Evolutionary conservation across 2,329 filamentous ascomycete species (phyloP).

Genomic region (Torrubiella hemipterigena): DNA sequence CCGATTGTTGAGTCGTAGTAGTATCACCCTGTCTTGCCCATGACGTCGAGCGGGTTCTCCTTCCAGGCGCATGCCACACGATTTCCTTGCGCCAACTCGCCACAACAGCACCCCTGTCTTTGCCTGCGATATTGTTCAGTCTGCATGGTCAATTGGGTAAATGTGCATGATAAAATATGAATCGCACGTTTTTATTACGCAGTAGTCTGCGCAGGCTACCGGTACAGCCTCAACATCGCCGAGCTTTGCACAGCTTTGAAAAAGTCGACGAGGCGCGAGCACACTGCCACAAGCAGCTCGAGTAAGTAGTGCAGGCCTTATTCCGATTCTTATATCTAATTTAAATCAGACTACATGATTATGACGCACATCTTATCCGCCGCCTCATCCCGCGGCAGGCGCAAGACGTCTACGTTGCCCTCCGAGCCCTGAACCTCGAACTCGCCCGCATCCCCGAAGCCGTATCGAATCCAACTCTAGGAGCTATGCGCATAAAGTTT

Average conservation of each 20-base stretch:
- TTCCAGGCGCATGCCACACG: too few relatives aligned
- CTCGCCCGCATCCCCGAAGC: slow-evolving; percentile 81
- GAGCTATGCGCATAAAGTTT: slow-evolving; percentile 83
- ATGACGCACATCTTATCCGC: slow-evolving; percentile 75
- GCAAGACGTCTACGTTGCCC: slow-evolving; percentile 75
- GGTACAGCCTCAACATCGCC: slow-evolving; percentile 18
- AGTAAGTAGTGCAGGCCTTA: too few relatives aligned
- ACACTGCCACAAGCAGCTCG: slow-evolving; percentile 42
- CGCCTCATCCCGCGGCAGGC: slow-evolving; percentile 68
- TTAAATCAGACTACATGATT: slow-evolving; percentile 62
- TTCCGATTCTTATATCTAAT: slow-evolving; percentile 2
- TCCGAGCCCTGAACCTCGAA: slow-evolving; percentile 88
- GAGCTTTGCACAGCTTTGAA: slow-evolving; percentile 33
- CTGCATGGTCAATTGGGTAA: too few relatives aligned
- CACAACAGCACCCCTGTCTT: too few relatives aligned
- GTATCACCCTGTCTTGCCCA: too few relatives aligned
- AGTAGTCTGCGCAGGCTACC: slow-evolving; percentile 25
- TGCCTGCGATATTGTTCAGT: too few relatives aligned
- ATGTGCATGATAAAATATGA: slow-evolving; percentile 24
- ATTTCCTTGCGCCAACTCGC: too few relatives aligned
- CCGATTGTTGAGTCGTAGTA: too few relatives aligned
- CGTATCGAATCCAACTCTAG: slow-evolving; percentile 78
- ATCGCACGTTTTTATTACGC: slow-evolving; percentile 21
- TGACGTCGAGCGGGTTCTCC: too few relatives aligned
- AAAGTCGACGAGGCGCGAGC: slow-evolving; percentile 40